These are phyloP conservation scores for Blastomyces silverae DNA, from an alignment of 2,329 filamentous ascomycete genomes.

Conservation along the genomic window DNA sequence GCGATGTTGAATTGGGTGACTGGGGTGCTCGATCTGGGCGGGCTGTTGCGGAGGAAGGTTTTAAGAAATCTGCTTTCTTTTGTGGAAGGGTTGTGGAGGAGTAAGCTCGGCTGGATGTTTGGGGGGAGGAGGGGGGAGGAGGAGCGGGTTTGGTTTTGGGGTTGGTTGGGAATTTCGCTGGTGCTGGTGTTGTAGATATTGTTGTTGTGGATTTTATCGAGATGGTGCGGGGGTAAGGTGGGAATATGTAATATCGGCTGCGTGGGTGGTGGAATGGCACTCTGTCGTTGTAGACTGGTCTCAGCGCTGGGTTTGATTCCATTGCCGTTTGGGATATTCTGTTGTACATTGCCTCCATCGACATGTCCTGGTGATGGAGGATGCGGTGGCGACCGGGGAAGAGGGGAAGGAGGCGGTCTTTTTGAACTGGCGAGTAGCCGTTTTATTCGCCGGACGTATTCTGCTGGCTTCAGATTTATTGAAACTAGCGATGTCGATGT, in stretches of 20 bases:
- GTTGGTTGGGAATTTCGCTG: background rate
- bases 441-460: slow-evolving; percentile 11
- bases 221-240: background rate
- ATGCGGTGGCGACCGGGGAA: slow-evolving; percentile 1
- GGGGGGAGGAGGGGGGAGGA: slow-evolving; percentile 2
- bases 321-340: background rate
- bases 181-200: background rate
- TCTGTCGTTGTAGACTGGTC: background rate
- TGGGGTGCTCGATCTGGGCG: slow-evolving; percentile 14
- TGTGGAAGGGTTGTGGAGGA: slow-evolving; percentile 9
- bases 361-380: background rate
- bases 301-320: background rate
- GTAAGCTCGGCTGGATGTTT: background rate
- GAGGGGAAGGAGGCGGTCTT: slow-evolving; percentile 1
- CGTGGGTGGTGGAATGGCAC: background rate
- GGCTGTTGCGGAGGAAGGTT: slow-evolving; percentile 7
- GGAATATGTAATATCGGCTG: background rate
- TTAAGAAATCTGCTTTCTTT: slow-evolving; percentile 15
- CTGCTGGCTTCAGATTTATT: slow-evolving; percentile 6
- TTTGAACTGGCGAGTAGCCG: background rate
- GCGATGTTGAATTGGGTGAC: slow-evolving; percentile 17
- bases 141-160: slow-evolving; percentile 1
- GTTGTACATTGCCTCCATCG: background rate
- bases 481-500: slow-evolving; percentile 9
- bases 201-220: background rate